Evolutionary conservation across 768 basidiomycete species (phyloP), one percentile per base, ranked within the genome.

Genomic region (Calvatia gigantea): DNA sequence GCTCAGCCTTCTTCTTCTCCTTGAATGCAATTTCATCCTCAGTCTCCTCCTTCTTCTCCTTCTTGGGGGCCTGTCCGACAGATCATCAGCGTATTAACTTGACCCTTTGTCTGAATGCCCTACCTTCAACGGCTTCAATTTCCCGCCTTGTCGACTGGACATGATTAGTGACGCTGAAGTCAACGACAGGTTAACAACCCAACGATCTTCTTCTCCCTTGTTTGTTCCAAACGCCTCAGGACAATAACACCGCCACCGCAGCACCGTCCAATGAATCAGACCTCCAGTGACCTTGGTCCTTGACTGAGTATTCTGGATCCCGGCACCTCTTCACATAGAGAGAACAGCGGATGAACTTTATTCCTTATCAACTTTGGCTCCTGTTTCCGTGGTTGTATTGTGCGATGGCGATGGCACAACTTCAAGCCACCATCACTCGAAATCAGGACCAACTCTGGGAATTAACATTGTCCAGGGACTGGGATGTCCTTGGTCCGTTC

Each of bases 101-200:
- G 25, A 55, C 25, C 17, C 33, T 28, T 7, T 38, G 25, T 3
- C 60, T 21, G 42, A 42, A 35, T 47, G 28, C 54, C 49, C 58
- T 38, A 85, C 91, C 89, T 93, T 93, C 61, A 93, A 72, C 51
- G 91, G 91, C 80, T 94, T 94, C 51, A 86, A 65, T 73, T 94
- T 93, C 66, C 91, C 91, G 59, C 87, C 89, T 76, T 89, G 86
- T 74, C 89, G 81, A 66, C 78, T 72, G 28, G 83, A 73, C 85
- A 86, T 86, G 65, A 59, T 38, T 55, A 37, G 46, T 45, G 57
- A 49, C 42, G 45, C 42, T 32, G 59, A 47, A 61, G 57, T 44
- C 35, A 51, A 28, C 49, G 43, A 56, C n/a, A n/a, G 58, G 46
- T 21, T 21, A 49, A 37, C 38, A 38, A 14, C 33, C n/a, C 41